These are phyloP conservation scores for Misopates orontium DNA, from an alignment of 257 asterid genomes.

Conservation along the genomic window DNA sequence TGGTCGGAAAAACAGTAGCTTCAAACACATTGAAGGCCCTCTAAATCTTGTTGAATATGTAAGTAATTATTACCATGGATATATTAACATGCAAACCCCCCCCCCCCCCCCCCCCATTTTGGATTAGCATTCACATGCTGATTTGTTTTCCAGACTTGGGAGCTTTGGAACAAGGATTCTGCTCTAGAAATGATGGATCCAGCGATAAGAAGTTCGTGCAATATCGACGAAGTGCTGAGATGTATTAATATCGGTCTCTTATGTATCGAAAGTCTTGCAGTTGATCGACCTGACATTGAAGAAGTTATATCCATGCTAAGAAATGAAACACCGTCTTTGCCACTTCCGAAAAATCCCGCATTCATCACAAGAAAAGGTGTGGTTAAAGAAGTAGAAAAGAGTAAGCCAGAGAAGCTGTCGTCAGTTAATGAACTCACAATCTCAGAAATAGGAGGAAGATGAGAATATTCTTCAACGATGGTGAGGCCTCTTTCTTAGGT, in stretches of 20 bases:
- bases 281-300: slow-evolving; percentile 46
- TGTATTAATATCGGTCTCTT: slow-evolving; percentile 51
- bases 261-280: slow-evolving; percentile 49
- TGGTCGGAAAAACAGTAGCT: slow-evolving; percentile 47
- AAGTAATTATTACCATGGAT: too few relatives aligned
- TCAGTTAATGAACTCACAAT: slow-evolving; percentile 34
- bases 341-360: slow-evolving; percentile 44
- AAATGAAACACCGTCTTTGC: slow-evolving; percentile 34
- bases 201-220: slow-evolving; percentile 35
- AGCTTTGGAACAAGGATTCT: slow-evolving; percentile 43
- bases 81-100: slow-evolving; percentile 14
- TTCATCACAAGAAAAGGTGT: slow-evolving; percentile 38
- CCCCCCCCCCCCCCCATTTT: background rate
- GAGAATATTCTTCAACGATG: background rate
- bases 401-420: slow-evolving; percentile 11
- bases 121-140: background rate
- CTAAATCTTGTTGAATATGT: slow-evolving; percentile 57
- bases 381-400: slow-evolving; percentile 6
- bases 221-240: slow-evolving; percentile 32
- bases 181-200: slow-evolving; percentile 49
- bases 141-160: slow-evolving; percentile 52
- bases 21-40: slow-evolving; percentile 45
- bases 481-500: slow-evolving; percentile 26
- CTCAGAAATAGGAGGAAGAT: slow-evolving; percentile 27
- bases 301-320: slow-evolving; percentile 48